Base-by-base conservation (phyloP, 768 basidiomycete genomes). In the Panaeolus papilionaceus region DNA sequence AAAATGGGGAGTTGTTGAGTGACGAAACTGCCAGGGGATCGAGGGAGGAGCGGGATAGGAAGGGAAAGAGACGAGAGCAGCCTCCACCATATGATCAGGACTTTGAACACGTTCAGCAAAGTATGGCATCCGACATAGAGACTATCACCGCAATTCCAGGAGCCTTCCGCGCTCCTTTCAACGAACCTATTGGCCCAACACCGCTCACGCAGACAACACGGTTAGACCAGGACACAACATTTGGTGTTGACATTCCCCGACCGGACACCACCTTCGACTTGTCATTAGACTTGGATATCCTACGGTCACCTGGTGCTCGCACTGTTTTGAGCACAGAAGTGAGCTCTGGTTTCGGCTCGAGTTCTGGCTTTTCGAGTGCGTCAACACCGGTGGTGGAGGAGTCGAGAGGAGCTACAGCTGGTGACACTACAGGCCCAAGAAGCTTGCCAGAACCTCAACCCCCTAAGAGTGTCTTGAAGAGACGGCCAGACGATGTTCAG, bases 101-200 rank as follows among this genome's bases (percentile, higher is more conserved):
- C 28, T 58, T 12, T 33, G 26, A 33, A 12, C 54, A 58, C 16
- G 54, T 9, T 58, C 26, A 58, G 9, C 54, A 16, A 16, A 58
- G 54, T n/a, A 58, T 58, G 54, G 14, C 54, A 58, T 33, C 54
- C 28, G 54, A 58, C 54, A 58, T 58, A 9, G 54, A 58, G n/a
- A 58, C 54, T 7, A 58, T 58, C 54, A 58, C 26, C 20, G 54
- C 26, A 33, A 58, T 58, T 37, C 54, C 54, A 12, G 54, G 54
- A 58, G 54, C 11, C 54, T 37, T 58, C 33, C 54, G 54, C 4
- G 8, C 14, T 14, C 26, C 28, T 9, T 58, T 33, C 54, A 33
- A 28, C 54, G 54, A 58, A 28, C 37, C 54, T 16, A 9, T 58
- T 4, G 54, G 54, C 0, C 54, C 54, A 33, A 58, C 54, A 2